Base-by-base conservation (phyloP, 306 rosid species). In the Mimosa bimucronata region DNA sequence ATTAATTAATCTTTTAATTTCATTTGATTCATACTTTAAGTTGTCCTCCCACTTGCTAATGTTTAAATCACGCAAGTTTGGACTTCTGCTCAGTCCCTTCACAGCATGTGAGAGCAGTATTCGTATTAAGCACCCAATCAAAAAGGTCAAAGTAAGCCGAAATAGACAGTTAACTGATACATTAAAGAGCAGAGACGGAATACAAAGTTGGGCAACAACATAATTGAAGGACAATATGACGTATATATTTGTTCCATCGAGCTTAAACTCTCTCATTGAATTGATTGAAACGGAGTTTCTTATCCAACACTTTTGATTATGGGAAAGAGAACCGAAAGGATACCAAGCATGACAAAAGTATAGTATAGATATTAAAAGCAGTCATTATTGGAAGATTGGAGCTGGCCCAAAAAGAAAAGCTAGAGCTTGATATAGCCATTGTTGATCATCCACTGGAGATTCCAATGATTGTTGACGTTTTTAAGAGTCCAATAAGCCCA, bases 401-500 rank as follows among this genome's bases (percentile, higher is more conserved):
- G 62, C 14, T 13, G 44, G 31, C 7, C 80, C 9, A 7, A 10
- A 5, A 26, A 4, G 74, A 21, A 19, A 14, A 14, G 2, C 67
- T 61, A 61, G 19, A 89, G 83, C 57, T 79, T 87, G 28, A 93
- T 87, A 40, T 91, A 93, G 44, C 90, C 91, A 73, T 90, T 93
- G 9, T 82, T 81, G 71, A 93, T 86, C 93, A 87, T 91, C 98
- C 98, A 93, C 60, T 93, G 80, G 9, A 93, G 75, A 83, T 92
- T 93, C 94, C 94, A 93, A 52, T 85, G 88, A 11, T 66, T 82
- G n/a, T 88, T 83, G 19, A 83, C 93, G 38, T 91, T 91, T 69
- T 83, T 88, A n/a, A 89, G 86, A 45, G 92, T 74, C 97, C 97
- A 93, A 4, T 93, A 91, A 82, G 93, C 89, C 97, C 98, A 93